Base-by-base conservation (phyloP, 2,329 filamentous ascomycete species). In the Sporothrix sp. region DNA sequence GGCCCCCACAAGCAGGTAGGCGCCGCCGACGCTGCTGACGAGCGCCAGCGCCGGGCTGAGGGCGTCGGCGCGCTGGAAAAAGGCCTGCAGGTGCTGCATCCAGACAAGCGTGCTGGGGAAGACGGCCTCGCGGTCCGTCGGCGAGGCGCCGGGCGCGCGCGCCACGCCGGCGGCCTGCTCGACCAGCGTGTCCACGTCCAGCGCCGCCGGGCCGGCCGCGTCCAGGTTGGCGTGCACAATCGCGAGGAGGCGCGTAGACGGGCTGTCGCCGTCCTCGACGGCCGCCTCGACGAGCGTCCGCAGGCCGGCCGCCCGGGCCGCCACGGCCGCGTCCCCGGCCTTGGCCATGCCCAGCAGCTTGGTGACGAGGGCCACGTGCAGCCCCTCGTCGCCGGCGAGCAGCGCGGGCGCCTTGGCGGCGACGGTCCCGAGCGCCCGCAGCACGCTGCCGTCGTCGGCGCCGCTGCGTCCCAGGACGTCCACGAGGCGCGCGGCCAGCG, bases 21-120 rank as follows among this genome's bases (percentile, higher is more conserved):
- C 79, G 3, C 87, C 87, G 0, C 79, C 81, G 7, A 95, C 70
- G 21, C 74, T 75, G 60, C 82, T 90, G 2, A 84, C 87, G 4
- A 95, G 77, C 0, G 87, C 79, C 3, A 95, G 66, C 0, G 87
- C 82, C 5, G 77, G 71, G 54, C 79, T 77, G 2, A 81, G 75
- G 1, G 66, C 61, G 18, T 16, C 42, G 25, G 32, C 18, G 44
- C 33, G 18, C 27, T 71, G 63, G 6, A 85, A 65, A 51, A 88
- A 74, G 1, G 67, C 68, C 0, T 63, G 60, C 3, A 95, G 65
- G 13, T 85, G 76, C 13, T 71, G 58, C 58, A 75, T 72, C 89
- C 90, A 96, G 9, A 77, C 66, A 2, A 74, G 67, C 0, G 71
- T 67, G 57, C 75, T 75, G 0, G 88, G 87, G 33, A 93, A 70